Percentiles rank a stretch among this genome's conserved stretches.
These are phyloP conservation scores for Quercus phellos DNA, from an alignment of 331 rosid species.

Conservation along the genomic window DNA sequence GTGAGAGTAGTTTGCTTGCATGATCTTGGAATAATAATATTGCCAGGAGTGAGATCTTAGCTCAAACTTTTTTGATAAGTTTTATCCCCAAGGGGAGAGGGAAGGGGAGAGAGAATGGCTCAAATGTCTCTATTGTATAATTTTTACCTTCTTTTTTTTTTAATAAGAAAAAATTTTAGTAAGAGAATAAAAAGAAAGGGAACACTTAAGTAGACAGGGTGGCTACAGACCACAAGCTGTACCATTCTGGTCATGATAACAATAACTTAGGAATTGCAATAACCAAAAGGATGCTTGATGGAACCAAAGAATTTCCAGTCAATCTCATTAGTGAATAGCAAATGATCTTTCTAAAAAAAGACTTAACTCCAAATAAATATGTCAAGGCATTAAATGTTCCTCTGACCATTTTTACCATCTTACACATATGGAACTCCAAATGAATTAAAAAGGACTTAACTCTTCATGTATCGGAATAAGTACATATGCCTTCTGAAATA, in stretches of 20 bases:
- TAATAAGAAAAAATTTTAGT: background rate
- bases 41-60: background rate
- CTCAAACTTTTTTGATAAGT: background rate
- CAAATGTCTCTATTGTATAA: background rate
- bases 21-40: background rate
- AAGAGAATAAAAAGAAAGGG: background rate
- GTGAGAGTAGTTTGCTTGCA: background rate
- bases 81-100: background rate
- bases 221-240: background rate
- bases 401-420: background rate
- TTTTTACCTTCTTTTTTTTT: background rate
- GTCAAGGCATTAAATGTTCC: background rate
- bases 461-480: constrained; percentile 87
- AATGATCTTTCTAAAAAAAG: constrained; percentile 1
- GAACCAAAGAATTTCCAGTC: background rate
- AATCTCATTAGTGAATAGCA: background rate
- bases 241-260: background rate
- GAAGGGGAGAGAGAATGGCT: background rate
- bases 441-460: constrained; percentile 42
- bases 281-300: background rate
- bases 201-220: background rate
- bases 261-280: background rate
- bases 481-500: constrained; percentile 85
- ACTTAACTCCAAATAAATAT: background rate
- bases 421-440: constrained; percentile 2